These are phyloP conservation scores for Leavenworthia alabamica DNA, from an alignment of 345 rosid species.

Conservation along the genomic window DNA sequence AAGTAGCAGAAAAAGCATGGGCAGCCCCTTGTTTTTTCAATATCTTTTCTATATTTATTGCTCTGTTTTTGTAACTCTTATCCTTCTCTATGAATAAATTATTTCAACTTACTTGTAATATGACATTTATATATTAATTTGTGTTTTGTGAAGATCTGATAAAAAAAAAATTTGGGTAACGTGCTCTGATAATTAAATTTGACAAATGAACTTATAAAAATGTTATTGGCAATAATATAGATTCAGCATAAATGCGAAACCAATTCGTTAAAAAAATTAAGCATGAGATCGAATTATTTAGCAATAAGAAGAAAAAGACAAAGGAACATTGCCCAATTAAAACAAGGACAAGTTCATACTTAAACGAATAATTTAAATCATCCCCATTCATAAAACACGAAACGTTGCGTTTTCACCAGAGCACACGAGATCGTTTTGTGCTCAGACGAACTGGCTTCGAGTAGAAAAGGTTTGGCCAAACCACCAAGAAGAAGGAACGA, in stretches of 20 bases:
- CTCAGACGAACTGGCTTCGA: slow-evolving; percentile 41
- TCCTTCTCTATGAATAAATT: not conserved
- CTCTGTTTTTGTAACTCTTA: not conserved
- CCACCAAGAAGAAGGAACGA: slow-evolving; percentile 56
- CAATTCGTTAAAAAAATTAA: not conserved
- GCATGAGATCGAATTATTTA: slow-evolving; percentile 3
- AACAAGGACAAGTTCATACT: slow-evolving; percentile 23
- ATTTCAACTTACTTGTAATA: not conserved
- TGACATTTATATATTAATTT: not conserved
- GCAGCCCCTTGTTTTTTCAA: slow-evolving; percentile 19
- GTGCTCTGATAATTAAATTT: not conserved
- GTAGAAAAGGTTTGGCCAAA: slow-evolving; percentile 79
- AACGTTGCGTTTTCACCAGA: not conserved
- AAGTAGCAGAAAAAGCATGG: slow-evolving; percentile 25
- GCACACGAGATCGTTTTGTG: not conserved
- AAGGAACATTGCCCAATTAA: slow-evolving; percentile 25
- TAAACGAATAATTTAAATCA: slow-evolving; percentile 1
- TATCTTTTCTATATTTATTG: not conserved
- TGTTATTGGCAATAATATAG: slow-evolving; percentile 4
- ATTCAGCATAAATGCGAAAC: slow-evolving; percentile 10
- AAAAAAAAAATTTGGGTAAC: no score
- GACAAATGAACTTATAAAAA: not conserved
- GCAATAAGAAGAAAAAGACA: not conserved
- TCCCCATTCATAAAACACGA: not conserved
- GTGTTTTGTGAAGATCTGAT: not conserved